A percentile compares a stretch with the other conserved stretches of the same genome.
These are phyloP conservation scores for Populus davidiana DNA, from an alignment of 345 rosid species.

Conservation along the genomic window DNA sequence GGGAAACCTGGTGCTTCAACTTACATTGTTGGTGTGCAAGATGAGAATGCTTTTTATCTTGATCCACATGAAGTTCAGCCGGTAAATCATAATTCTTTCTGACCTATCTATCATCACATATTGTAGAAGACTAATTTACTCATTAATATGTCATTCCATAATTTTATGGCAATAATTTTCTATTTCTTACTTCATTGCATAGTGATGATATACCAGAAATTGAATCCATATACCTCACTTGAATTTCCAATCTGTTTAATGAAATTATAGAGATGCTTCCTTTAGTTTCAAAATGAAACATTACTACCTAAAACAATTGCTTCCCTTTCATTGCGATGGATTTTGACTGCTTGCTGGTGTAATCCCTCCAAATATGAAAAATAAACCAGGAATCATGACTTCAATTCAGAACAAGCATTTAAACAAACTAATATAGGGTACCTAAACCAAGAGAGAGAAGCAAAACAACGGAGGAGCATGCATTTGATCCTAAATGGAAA, in stretches of 20 bases:
- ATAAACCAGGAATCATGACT: neutral
- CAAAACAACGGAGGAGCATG: neutral
- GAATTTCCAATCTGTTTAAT: neutral
- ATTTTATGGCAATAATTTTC: neutral
- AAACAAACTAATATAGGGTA: neutral
- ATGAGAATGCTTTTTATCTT: slow-evolving; percentile 71
- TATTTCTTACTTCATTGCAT: neutral
- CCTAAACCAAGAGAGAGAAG: neutral
- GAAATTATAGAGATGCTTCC: neutral
- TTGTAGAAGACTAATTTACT: neutral
- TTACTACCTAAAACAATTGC: neutral
- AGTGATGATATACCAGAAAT: neutral
- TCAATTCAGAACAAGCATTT: neutral
- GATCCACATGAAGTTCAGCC: slow-evolving; percentile 87
- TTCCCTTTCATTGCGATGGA: neutral
- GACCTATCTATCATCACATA: neutral
- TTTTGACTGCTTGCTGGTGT: neutral
- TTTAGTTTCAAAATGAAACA: neutral
- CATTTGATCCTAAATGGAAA: neutral
- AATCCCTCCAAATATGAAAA: neutral
- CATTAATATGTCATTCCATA: neutral
- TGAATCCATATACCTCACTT: neutral
- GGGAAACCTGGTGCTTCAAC: slow-evolving; percentile 93
- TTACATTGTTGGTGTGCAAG: slow-evolving; percentile 89
- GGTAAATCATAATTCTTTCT: slow-evolving; percentile 36